Conservation (phyloP, 2,329 filamentous ascomycete species). For the Fonsecaea multimorphosa region DNA sequence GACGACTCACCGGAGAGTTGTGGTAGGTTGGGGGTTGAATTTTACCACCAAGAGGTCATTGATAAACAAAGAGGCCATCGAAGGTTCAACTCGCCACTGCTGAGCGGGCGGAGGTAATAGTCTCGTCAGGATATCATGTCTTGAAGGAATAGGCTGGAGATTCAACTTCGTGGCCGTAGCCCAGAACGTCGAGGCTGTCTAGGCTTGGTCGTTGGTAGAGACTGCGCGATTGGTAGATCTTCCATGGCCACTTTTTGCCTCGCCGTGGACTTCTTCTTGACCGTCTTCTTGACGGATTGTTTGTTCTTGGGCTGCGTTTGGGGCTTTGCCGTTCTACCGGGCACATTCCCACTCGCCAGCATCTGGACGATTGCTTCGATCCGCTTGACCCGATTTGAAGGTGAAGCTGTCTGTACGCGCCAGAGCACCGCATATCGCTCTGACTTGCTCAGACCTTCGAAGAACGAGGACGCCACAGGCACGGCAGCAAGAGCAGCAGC, state of each 20-base stretch:
- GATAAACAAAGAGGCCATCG: neutral
- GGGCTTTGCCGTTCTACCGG: neutral
- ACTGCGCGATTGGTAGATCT: neutral
- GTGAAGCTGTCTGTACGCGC: conserved; percentile 52
- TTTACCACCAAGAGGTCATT: neutral
- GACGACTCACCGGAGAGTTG: neutral
- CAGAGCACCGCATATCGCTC: conserved; percentile 57
- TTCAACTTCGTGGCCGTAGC: conserved; percentile 12
- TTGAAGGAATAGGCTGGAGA: neutral
- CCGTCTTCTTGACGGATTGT: conserved; percentile 7
- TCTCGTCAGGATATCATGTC: neutral
- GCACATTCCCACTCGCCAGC: conserved; percentile 43
- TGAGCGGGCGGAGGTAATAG: neutral
- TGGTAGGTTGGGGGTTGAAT: neutral
- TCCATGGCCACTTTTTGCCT: neutral
- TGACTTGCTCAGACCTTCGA: conserved; percentile 53
- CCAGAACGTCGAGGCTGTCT: conserved; percentile 14
- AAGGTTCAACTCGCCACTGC: neutral
- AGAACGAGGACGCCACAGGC: conserved; percentile 48
- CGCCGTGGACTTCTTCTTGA: neutral
- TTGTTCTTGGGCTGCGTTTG: neutral
- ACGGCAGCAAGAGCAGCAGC: conserved; percentile 49
- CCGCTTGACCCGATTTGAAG: conserved; percentile 44
- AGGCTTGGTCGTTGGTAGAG: neutral
- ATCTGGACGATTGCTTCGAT: conserved; percentile 53